Base-by-base conservation (phyloP, 768 basidiomycete species). In the Boletus pseudopeckii region DNA sequence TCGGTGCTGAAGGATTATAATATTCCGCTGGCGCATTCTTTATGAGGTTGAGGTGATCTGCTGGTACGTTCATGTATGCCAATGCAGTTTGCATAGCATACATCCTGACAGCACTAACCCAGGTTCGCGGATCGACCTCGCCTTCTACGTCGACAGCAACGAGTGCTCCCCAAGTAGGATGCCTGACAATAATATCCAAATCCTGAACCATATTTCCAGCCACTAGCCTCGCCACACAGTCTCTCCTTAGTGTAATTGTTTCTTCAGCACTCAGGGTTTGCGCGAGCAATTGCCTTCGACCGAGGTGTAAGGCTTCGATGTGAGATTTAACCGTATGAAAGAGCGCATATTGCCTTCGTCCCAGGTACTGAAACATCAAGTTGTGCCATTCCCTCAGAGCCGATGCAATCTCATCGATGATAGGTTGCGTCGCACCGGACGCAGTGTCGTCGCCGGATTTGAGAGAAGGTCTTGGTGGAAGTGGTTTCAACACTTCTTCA, bases 331-430 rank as follows among this genome's bases (percentile, higher is more conserved):
- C 92, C 8, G 82, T 77, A 55, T 87, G 82, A 71, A 98, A 98
- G 18, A 94, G 82, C 39, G 82, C 81, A 74, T 98, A 98, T 63
- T 98, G 90, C 50, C 94, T 82, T 42, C 84, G 79, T 9, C 89
- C 86, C 39, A 98, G 86, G 69, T 97, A 94, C 57, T 87, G 87
- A 65, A 92, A 94, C 80, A 98, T 88, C 48, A 93, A 76, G 34
- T 83, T 82, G 64, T 96, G 89, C 94, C 95, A 98, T 81, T 98
- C 96, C 37, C 96, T 85, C 41, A 98, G 74, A 0, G 96, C 95
- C 8, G 92, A 96, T 0, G 96, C 92, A 59, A 98, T 96, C 75
- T 98, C 96, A 72, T 98, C 96, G 47, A 98, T 84, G 65, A 98
- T 87, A 10, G 96, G 96, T 65, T 97, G 94, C 3, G 70, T 74